Evolutionary conservation across 768 basidiomycete species (phyloP), one percentile per base, ranked within the genome.

Genomic region (Mycena metata): DNA sequence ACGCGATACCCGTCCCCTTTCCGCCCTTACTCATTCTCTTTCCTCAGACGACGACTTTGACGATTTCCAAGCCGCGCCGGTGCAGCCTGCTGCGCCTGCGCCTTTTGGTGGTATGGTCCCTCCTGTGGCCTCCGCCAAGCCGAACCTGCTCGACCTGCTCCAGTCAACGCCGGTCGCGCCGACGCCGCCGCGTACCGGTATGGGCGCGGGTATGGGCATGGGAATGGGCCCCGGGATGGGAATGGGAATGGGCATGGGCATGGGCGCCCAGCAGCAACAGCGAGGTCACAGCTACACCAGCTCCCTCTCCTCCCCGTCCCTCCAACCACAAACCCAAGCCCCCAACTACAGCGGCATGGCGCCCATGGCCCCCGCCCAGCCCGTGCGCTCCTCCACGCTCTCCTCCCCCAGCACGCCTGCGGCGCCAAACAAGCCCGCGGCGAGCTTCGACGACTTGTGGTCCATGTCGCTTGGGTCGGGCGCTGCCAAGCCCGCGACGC

Each of bases 391-490:
- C 36, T 58, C 72, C 5, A 54, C 74, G n/a, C 49, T 74, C 17
- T 49, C 76, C 1, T 43, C 78, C 13, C 72, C 74, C 41, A 66
- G 81, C 17, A 65, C 80, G 17, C 76, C 81, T 39, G 67, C 81
- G 19, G 64, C 80, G 17, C 76, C 81, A 19, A 76, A 83, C 74
- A 76, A 85, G 74, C 73, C 89, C 42, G 73, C 77, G 64, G 81
- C 86, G 64, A 90, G 89, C 74, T 98, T 97, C 75, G 96, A 96
- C 69, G 96, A 98, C 76, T 78, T 98, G 71, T 98, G 94, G 93
- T 87, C 88, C 23, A 85, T 96, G 85, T 93, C 91, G 2, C 85
- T 96, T 42, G 91, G 91, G 33, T 72, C 81, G 10, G 67, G 78
- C 10, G 66, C 78, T 15, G 61, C 83, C 17, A 73, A 70, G 73